A percentile compares a stretch with the other conserved stretches of the same genome.
phyloP scores from a whole-genome alignment of 2,329 filamentous ascomycete species.

The Aspergillus flavus region DNA sequence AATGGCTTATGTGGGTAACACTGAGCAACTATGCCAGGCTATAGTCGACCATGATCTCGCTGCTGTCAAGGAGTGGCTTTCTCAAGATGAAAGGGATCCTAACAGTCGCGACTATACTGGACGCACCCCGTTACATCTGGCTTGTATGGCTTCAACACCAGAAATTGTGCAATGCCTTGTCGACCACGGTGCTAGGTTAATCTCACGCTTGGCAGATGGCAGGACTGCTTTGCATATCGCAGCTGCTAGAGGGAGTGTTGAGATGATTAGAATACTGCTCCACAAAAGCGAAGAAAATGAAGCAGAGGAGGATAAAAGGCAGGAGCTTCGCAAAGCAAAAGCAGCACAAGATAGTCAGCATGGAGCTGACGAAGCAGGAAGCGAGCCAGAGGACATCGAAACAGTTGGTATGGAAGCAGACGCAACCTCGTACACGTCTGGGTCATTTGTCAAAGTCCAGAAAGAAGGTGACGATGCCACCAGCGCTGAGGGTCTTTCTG shows the following conservation, averaged over 20 bases:
- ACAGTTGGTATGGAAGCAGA: constrained; percentile 42
- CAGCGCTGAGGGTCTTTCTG: constrained; percentile 50
- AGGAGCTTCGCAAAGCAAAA: constrained; percentile 47
- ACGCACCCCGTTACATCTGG: constrained; percentile 76
- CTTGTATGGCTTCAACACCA: constrained; percentile 67
- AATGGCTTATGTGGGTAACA: constrained; percentile 86
- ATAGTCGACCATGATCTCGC: constrained; percentile 75
- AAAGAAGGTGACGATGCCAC: constrained; percentile 27
- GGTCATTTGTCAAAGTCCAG: constrained; percentile 71
- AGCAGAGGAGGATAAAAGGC: constrained; percentile 54
- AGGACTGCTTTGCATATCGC: constrained; percentile 82
- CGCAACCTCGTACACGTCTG: constrained; percentile 58
- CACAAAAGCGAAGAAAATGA: constrained; percentile 70
- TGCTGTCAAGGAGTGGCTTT: constrained; percentile 69
- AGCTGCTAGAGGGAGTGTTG: constrained; percentile 66
- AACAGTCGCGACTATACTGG: constrained; percentile 79
- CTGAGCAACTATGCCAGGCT: constrained; percentile 74
- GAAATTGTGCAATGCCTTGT: constrained; percentile 73
- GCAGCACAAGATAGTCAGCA: constrained; percentile 21
- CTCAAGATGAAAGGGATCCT: constrained; percentile 69
- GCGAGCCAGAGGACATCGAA: constrained; percentile 30
- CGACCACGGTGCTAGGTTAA: constrained; percentile 70
- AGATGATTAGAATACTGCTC: constrained; percentile 73
- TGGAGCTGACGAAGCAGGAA: constrained; percentile 20
- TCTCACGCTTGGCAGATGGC: constrained; percentile 76